Conservation (phyloP, 768 basidiomycete genomes). For the Mycena indigotica region DNA sequence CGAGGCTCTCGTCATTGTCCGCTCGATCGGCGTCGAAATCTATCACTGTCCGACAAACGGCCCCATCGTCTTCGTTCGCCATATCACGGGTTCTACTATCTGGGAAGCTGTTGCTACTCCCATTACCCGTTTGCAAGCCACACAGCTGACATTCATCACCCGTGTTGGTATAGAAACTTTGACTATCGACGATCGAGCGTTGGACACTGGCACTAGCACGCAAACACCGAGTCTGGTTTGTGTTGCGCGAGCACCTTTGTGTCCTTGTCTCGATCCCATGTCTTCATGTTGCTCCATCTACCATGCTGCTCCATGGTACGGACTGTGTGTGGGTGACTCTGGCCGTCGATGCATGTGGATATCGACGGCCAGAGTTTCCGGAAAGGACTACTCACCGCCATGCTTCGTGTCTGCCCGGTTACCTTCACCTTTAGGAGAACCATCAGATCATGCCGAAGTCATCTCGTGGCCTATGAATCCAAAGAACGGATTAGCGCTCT, state of each 20-base stretch:
- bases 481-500: slow-evolving; percentile 5
- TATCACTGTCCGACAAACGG: not conserved
- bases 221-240: no score
- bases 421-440: not conserved
- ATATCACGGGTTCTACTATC: not conserved
- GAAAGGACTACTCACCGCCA: not conserved
- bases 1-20: not conserved
- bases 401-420: not conserved
- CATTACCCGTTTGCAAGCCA: no score
- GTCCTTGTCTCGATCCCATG: no score
- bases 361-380: not conserved
- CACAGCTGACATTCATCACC: no score
- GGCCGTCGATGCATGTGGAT: slow-evolving; percentile 8
- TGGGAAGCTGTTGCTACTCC: no score
- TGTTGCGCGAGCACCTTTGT: no score
- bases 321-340: not conserved
- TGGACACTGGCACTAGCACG: no score
- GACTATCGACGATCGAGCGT: no score
- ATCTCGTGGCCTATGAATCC: not conserved
- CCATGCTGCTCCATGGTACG: slow-evolving; percentile 6
- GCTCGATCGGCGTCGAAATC: not conserved
- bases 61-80: not conserved
- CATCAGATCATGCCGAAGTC: not conserved
- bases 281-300: no score
- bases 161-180: no score